These are phyloP conservation scores for Dipteronia dyeriana DNA, from an alignment of 345 rosid genomes.

Conservation along the genomic window DNA sequence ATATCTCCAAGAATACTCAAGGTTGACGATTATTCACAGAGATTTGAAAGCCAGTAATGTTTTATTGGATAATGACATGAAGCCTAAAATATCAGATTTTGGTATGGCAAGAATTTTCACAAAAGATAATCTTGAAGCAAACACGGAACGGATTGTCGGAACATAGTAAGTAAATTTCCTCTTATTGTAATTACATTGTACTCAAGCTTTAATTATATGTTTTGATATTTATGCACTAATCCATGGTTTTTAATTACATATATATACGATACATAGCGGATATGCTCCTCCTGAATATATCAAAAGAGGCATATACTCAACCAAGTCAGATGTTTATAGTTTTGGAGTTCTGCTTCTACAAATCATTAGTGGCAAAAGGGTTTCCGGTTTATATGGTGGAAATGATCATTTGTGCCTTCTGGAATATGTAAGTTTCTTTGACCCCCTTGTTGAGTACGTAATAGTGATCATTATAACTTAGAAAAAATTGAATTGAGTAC, in stretches of 20 bases:
- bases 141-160: constrained; percentile 40
- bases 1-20: constrained; percentile 51
- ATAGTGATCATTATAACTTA: too few species aligned
- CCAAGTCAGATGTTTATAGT: constrained; percentile 26
- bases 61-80: constrained; percentile 40
- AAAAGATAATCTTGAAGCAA: constrained; percentile 42
- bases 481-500: too few species aligned
- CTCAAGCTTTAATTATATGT: too few species aligned
- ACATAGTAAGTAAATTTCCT: constrained; percentile 32
- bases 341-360: constrained; percentile 35
- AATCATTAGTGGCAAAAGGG: background rate
- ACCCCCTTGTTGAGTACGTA: too few species aligned
- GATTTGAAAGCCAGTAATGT: constrained; percentile 44
- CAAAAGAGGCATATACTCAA: background rate
- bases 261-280: background rate
- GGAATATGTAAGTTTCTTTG: background rate
- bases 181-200: too few species aligned
- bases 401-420: background rate
- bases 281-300: background rate
- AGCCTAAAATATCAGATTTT: constrained; percentile 50
- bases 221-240: background rate
- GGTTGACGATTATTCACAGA: constrained; percentile 43
- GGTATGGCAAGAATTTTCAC: constrained; percentile 43
- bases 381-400: background rate
- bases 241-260: background rate